These are phyloP conservation scores for Vigna angularis DNA, from an alignment of 306 rosid species.

Conservation along the genomic window DNA sequence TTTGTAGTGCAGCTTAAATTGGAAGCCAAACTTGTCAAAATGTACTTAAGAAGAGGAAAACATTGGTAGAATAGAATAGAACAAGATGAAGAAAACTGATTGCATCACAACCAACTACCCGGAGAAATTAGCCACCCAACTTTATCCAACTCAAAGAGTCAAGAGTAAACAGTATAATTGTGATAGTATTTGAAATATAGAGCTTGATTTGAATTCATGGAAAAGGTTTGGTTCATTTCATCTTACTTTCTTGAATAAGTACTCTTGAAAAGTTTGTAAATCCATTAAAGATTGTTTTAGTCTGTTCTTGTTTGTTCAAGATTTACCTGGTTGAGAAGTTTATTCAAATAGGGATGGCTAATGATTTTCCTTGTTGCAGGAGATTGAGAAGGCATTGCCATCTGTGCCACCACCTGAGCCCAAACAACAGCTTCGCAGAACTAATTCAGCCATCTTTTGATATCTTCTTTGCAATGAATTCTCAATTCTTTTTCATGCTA, in stretches of 20 bases:
- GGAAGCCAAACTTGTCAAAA: not conserved
- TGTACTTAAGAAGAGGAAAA: not conserved
- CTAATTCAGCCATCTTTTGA: conserved; percentile 10
- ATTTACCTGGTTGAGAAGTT: too few species aligned
- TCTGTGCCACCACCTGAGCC: conserved; percentile 14
- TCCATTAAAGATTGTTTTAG: not conserved
- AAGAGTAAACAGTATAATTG: not conserved
- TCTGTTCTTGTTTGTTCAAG: not conserved
- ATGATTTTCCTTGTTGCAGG: not conserved
- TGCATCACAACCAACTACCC: not conserved
- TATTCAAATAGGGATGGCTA: not conserved
- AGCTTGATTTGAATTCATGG: not conserved
- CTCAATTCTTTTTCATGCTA: not conserved
- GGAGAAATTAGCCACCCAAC: not conserved
- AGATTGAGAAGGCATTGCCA: conserved; percentile 5
- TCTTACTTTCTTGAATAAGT: not conserved
- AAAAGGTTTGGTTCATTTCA: not conserved
- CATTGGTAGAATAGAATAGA: not conserved
- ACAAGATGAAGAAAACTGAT: not conserved
- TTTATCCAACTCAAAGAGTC: not conserved
- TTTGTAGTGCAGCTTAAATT: not conserved
- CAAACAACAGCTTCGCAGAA: conserved; percentile 8
- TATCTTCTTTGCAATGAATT: not conserved
- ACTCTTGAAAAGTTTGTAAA: not conserved
- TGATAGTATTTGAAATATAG: not conserved